A percentile compares a stretch with the other conserved stretches of the same genome.
These are phyloP conservation scores for Ammopiptanthus mongolicus DNA, from an alignment of 306 rosid genomes.

Conservation along the genomic window DNA sequence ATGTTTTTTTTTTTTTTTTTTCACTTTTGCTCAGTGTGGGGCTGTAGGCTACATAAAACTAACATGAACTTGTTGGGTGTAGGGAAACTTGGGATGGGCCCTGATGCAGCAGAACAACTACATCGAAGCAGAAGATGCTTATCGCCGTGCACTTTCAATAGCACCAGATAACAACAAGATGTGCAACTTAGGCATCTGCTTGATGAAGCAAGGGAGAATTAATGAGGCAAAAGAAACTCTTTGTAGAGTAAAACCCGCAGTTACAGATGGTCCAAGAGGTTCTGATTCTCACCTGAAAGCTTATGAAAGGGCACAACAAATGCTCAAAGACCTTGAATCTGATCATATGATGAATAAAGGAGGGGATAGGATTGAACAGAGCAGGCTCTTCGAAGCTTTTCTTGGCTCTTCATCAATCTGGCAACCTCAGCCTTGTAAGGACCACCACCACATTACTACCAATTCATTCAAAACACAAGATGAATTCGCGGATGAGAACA, in stretches of 20 bases:
- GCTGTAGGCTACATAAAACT: neutral
- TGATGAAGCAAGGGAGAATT: constrained; percentile 98
- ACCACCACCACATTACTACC: constrained; percentile 30
- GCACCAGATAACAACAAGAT: constrained; percentile 91
- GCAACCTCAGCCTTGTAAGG: constrained; percentile 99
- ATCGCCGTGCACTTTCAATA: constrained; percentile 72
- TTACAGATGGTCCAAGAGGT: constrained; percentile 95
- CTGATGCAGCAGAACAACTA: constrained; percentile 93
- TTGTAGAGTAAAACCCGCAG: constrained; percentile 72
- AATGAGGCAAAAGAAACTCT: constrained; percentile 82
- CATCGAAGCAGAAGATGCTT: constrained; percentile 94
- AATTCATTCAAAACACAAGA: constrained; percentile 30
- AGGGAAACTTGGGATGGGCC: constrained; percentile 99
- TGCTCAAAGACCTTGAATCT: constrained; percentile 88
- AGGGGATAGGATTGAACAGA: constrained; percentile 76
- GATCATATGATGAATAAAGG: constrained; percentile 79
- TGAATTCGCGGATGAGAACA: constrained; percentile 71
- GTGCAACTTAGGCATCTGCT: constrained; percentile 94
- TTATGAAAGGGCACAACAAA: constrained; percentile 97
- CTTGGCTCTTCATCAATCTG: constrained; percentile 96
- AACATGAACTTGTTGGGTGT: neutral
- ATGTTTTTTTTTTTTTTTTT: too few species aligned
- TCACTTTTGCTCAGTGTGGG: too few species aligned
- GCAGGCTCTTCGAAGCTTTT: constrained; percentile 82
- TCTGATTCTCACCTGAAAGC: constrained; percentile 97